Evolutionary conservation across 371 early-diverging fungal species (phyloP).

Genomic region (Paraphysoderma sedebokerense): DNA sequence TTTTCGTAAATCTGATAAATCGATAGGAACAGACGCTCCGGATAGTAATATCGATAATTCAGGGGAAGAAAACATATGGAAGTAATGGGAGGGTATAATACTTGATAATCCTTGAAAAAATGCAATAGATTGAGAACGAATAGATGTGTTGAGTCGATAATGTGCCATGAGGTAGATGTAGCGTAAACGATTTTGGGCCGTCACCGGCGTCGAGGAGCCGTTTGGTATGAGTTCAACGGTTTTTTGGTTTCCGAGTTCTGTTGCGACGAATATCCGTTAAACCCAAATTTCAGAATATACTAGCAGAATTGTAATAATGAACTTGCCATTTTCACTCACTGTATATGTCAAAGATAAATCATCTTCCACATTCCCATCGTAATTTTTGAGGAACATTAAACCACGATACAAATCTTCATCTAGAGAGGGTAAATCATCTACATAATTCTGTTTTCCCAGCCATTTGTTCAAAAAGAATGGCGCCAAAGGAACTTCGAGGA

Average conservation of each 20-base stretch:
- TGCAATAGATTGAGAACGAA: conserved; percentile 13
- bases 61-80: conserved; percentile 22
- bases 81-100: conserved; percentile 19
- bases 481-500: conserved; percentile 84
- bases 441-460: conserved; percentile 50
- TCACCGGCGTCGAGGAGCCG: conserved; percentile 60
- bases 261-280: no score
- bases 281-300: no score
- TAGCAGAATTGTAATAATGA: no score
- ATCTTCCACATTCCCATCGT: conserved; percentile 42
- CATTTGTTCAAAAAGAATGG: conserved; percentile 79
- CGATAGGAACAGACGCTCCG: conserved; percentile 48
- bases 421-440: conserved; percentile 78
- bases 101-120: conserved; percentile 21
- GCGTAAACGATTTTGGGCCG: conserved; percentile 46
- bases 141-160: conserved; percentile 20
- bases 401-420: conserved; percentile 76
- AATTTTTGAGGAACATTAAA: conserved; percentile 60
- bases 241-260: background rate
- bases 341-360: conserved; percentile 69
- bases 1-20: conserved; percentile 46
- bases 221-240: conserved; percentile 55
- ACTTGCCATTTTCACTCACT: conserved; percentile 36
- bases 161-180: conserved; percentile 24
- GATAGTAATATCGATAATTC: conserved; percentile 59